phyloP scores from a whole-genome alignment of 2,329 filamentous ascomycete genomes.

The Ascocoryne sarcoides region DNA sequence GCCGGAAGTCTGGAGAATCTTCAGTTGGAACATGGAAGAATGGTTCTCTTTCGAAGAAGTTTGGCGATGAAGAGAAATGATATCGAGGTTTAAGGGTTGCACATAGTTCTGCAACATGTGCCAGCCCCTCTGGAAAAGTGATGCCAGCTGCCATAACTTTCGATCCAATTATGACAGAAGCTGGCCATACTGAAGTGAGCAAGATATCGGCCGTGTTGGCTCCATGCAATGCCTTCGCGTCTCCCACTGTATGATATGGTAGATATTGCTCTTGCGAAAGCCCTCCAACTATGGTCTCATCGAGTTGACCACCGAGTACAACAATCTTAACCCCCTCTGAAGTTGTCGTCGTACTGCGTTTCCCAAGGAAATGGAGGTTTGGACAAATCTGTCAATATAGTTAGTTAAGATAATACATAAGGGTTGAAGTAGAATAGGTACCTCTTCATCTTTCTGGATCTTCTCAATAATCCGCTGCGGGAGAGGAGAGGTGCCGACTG shows the following conservation, averaged over 20 bases:
- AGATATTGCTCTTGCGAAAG: conserved; percentile 63
- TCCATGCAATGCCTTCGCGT: conserved; percentile 66
- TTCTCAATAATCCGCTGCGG: conserved; percentile 63
- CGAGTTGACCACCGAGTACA: conserved; percentile 68
- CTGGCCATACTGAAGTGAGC: conserved; percentile 80
- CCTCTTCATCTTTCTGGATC: conserved; percentile 59
- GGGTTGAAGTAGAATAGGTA: too few relatives aligned
- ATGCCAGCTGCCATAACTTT: conserved; percentile 49
- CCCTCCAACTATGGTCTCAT: conserved; percentile 50
- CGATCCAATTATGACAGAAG: conserved; percentile 60
- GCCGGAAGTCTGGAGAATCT: conserved; percentile 44
- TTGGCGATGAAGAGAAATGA: conserved; percentile 66
- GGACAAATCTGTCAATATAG: conserved; percentile 55
- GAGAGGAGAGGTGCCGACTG: conserved; percentile 64
- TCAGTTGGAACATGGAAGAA: conserved; percentile 62
- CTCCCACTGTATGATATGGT: conserved; percentile 69
- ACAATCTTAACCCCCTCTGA: conserved; percentile 83
- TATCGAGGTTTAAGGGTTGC: conserved; percentile 79
- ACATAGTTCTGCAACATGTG: conserved; percentile 70
- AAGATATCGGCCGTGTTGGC: conserved; percentile 78
- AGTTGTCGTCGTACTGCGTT: conserved; percentile 80
- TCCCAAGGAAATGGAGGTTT: conserved; percentile 87
- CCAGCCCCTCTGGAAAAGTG: conserved; percentile 45
- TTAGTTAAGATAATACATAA: too few relatives aligned
- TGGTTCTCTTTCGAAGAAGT: conserved; percentile 76